These are phyloP conservation scores for Diaporthe nobilis DNA, from an alignment of 2,329 filamentous ascomycete species.

Conservation along the genomic window DNA sequence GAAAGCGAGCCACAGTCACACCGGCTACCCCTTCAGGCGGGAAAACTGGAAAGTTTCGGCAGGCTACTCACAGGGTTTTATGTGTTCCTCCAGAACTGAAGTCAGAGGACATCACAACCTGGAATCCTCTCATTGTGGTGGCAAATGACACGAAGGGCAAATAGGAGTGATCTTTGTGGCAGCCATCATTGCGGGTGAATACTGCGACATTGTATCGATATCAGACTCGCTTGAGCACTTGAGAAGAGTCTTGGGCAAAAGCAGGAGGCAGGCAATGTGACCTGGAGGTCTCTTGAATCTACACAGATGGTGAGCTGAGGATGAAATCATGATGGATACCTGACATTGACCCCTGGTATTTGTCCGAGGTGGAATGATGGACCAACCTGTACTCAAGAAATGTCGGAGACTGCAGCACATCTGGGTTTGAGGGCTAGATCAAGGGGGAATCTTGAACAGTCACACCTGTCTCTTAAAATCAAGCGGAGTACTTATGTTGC, in stretches of 20 bases:
- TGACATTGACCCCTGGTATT: background rate
- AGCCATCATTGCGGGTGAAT: background rate
- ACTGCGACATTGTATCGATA: background rate
- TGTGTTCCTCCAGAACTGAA: background rate
- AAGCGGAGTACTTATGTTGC: background rate
- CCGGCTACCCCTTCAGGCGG: background rate
- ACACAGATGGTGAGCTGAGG: background rate
- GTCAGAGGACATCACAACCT: background rate
- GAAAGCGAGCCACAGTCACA: background rate
- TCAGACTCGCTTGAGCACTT: background rate
- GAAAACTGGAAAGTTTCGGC: too few species aligned
- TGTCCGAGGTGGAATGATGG: background rate
- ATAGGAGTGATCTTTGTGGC: background rate
- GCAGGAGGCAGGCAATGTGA: background rate
- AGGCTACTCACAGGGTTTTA: background rate
- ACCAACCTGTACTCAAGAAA: background rate
- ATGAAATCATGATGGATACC: background rate
- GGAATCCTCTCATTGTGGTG: background rate
- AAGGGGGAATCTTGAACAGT: background rate
- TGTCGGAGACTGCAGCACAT: background rate
- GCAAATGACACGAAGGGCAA: background rate
- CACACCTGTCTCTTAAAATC: background rate
- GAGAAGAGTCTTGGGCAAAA: background rate
- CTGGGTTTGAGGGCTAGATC: background rate
- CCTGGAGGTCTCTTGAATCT: background rate